Evolutionary conservation across 2,329 filamentous ascomycete genomes (phyloP).

Genomic region (Diaporthe ilicicola): DNA sequence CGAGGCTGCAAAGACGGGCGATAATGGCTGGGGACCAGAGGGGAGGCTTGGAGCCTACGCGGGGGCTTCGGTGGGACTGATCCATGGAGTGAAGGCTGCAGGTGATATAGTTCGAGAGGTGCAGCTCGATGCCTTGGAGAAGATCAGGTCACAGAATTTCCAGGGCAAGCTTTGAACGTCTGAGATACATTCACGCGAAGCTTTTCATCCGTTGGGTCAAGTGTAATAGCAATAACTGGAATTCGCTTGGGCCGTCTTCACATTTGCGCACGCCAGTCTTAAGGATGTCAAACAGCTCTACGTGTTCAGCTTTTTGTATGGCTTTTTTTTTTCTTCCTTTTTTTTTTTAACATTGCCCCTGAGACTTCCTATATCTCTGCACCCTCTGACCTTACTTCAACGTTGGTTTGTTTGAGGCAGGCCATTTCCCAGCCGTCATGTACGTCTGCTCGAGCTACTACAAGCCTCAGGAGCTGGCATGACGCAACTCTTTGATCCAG

Average conservation of each 20-base stretch:
- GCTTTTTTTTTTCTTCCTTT: background rate
- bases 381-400: constrained; percentile 9
- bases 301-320: background rate
- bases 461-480: constrained; percentile 42
- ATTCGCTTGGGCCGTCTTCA: constrained; percentile 3
- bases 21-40: constrained; percentile 56
- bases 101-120: constrained; percentile 47
- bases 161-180: background rate
- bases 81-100: constrained; percentile 50
- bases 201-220: background rate
- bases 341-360: no score
- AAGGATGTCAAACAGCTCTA: background rate
- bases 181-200: background rate
- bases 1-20: constrained; percentile 48
- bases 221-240: no score
- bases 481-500: constrained; percentile 42
- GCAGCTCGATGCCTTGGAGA: constrained; percentile 40
- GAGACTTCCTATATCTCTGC: rapidly evolving
- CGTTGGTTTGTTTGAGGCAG: constrained; percentile 42
- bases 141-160: constrained; percentile 25
- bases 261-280: background rate
- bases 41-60: constrained; percentile 61
- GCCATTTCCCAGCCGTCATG: constrained; percentile 43
- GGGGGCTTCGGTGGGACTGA: constrained; percentile 54
- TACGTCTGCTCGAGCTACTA: constrained; percentile 43